phyloP scores from a whole-genome alignment of 441 rosid species.

The Jatropha podagrica region DNA sequence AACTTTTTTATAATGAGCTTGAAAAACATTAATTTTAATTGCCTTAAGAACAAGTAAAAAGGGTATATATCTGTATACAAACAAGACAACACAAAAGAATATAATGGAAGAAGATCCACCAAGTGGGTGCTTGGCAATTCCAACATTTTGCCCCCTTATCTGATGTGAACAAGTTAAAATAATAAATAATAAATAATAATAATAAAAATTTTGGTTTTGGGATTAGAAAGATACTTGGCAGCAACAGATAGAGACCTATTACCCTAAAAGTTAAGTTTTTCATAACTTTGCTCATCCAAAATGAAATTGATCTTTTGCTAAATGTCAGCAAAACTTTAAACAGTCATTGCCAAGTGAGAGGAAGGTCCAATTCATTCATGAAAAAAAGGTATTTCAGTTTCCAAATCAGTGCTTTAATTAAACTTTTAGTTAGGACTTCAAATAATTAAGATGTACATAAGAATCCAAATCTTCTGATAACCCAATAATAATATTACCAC shows the following conservation, averaged over 20 bases:
- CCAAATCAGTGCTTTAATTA: constrained; percentile 7
- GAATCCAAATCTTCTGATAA: constrained; percentile 20
- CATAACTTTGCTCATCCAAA: constrained; percentile 18
- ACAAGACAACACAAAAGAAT: not conserved
- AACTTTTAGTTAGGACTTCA: not conserved
- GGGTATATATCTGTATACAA: not conserved
- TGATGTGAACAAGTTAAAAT: constrained; percentile 20
- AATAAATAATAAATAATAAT: not conserved
- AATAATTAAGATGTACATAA: not conserved
- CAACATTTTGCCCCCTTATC: not conserved
- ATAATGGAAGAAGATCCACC: not conserved
- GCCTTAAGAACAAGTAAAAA: too few species aligned
- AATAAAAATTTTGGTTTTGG: constrained; percentile 21
- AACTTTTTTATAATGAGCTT: too few species aligned
- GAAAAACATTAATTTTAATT: too few species aligned
- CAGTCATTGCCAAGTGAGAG: not conserved
- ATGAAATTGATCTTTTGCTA: constrained; percentile 13
- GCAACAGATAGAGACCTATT: constrained; percentile 27
- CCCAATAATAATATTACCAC: constrained; percentile 21
- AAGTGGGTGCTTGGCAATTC: not conserved
- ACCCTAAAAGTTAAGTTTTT: constrained; percentile 21
- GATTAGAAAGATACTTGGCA: constrained; percentile 26
- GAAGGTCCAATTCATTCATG: not conserved
- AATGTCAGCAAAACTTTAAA: constrained; percentile 9
- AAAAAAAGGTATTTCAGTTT: not conserved